Evolutionary conservation across 2,329 filamentous ascomycete species (phyloP).

Genomic region (Akanthomyces lecanii): DNA sequence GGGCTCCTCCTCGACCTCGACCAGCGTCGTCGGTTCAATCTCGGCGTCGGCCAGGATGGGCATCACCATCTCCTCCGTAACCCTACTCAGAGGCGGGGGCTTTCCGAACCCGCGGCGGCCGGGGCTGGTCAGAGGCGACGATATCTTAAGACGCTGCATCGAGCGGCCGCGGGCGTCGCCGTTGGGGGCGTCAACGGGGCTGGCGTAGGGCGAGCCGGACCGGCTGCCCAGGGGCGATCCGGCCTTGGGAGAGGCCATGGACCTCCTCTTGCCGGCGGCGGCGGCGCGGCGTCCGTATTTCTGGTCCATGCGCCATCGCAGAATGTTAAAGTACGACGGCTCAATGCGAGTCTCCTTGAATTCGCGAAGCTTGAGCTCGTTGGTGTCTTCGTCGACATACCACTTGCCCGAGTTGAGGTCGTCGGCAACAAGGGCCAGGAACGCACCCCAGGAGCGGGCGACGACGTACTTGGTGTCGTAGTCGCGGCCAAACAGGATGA

Average conservation of each 20-base stretch:
- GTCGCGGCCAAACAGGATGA: constrained; percentile 94
- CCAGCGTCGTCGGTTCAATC: constrained; percentile 46
- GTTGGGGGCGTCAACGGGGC: constrained; percentile 62
- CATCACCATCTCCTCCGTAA: constrained; percentile 61
- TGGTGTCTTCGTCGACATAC: constrained; percentile 85
- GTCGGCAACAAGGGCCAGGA: constrained; percentile 83
- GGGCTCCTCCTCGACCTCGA: constrained; percentile 56
- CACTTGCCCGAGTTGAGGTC: constrained; percentile 87
- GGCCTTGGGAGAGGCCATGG: constrained; percentile 41
- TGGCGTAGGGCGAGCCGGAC: constrained; percentile 60
- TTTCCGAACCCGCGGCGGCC: constrained; percentile 63
- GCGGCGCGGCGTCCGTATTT: constrained; percentile 70
- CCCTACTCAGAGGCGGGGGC: constrained; percentile 67
- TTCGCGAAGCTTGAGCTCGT: constrained; percentile 86
- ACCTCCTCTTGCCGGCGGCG: constrained; percentile 48
- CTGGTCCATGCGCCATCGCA: constrained; percentile 93
- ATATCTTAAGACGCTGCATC: constrained; percentile 63
- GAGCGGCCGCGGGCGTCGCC: constrained; percentile 65
- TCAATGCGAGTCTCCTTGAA: constrained; percentile 88
- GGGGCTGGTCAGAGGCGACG: constrained; percentile 60
- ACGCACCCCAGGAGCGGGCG: constrained; percentile 83
- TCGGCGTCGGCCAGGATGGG: constrained; percentile 36
- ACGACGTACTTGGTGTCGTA: constrained; percentile 99
- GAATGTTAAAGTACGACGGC: constrained; percentile 88
- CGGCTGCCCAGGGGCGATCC: constrained; percentile 45